Base-by-base conservation (phyloP, 495 filamentous ascomycete species). In the Podospora didyma region DNA sequence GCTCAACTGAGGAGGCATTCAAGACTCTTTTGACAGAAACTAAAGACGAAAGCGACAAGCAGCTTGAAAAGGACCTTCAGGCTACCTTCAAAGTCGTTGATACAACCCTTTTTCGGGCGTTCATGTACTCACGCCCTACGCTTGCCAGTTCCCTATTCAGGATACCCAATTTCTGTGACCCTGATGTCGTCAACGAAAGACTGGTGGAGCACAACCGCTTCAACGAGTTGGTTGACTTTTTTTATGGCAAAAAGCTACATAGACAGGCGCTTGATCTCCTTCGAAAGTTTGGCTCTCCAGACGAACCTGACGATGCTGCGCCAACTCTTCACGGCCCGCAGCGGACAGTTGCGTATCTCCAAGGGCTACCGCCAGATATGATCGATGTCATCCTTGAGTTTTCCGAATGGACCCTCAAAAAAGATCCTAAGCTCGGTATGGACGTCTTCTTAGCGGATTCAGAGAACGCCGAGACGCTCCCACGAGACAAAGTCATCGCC, bases 151-250 rank as follows among this genome's bases (percentile, higher is more conserved):
- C 92, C 2, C 82, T 99, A 1, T 96, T 99, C 73, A 90, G 95
- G 14, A 90, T 97, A 49, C 86, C 90, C 67, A 99, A 99, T 68
- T 97, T 96, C 70, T 97, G 94, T 62, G 93, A 97, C 60, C 93
- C 94, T 0, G 88, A 89, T 24, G 94, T 99, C 1, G 92, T 99
- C 23, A 93, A 95, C 68, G 89, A 97, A 70, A 86, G 89, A 58
- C 78, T 99, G 9, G 85, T 95, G 56, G 91, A 96, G 67, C 88
- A 86, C 50, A 87, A 89, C 42, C 88, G 92, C 46, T 96, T 96
- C 69, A 90, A 87, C 53, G 94, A 97, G 67, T 75, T 99, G 0
- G 93, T 99, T 26, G 92, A 99, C 63, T 99, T 99, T 68, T 86
- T 96, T 57, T 90, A 94, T 61, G 93, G 94, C 52, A 97, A 97